These are phyloP conservation scores for Cnidoscolus chayamansa DNA, from an alignment of 441 rosid species.

Conservation along the genomic window DNA sequence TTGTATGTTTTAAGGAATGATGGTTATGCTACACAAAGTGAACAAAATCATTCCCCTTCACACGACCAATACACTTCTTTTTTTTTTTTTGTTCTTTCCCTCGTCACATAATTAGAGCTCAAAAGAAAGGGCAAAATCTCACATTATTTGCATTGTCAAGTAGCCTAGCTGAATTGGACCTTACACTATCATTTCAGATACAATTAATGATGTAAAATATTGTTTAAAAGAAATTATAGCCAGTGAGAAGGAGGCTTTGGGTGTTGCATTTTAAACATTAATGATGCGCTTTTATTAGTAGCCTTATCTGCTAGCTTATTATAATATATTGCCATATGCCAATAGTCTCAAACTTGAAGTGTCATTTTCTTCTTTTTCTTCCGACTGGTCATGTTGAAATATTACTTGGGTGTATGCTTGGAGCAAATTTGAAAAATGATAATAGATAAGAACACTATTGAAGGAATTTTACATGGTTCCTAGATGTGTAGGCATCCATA, in stretches of 20 bases:
- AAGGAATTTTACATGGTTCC: too few species aligned
- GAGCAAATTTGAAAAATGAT: too few species aligned
- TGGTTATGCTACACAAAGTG: not conserved
- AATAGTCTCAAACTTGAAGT: too few species aligned
- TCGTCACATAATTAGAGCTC: not conserved
- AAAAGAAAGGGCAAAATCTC: not conserved
- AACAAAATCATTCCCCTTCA: not conserved
- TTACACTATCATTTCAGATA: not conserved
- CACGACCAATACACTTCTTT: too few species aligned
- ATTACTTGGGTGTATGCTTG: too few species aligned
- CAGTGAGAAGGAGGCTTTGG: not conserved
- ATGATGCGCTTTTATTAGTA: not conserved
- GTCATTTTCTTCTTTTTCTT: not conserved
- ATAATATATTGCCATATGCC: not conserved
- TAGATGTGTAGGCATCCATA: too few species aligned
- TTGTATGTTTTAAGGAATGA: not conserved
- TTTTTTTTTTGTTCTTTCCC: not conserved
- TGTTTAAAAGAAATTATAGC: not conserved
- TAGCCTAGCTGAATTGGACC: not conserved
- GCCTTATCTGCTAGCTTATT: not conserved
- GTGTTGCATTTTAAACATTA: not conserved
- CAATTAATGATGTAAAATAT: too few species aligned
- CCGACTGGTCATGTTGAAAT: not conserved
- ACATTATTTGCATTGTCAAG: not conserved
- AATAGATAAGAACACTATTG: too few species aligned